Percentiles rank a stretch among this genome's conserved stretches.
phyloP scores from a whole-genome alignment of 2,329 filamentous ascomycete species.

The Aspergillus bombycis region DNA sequence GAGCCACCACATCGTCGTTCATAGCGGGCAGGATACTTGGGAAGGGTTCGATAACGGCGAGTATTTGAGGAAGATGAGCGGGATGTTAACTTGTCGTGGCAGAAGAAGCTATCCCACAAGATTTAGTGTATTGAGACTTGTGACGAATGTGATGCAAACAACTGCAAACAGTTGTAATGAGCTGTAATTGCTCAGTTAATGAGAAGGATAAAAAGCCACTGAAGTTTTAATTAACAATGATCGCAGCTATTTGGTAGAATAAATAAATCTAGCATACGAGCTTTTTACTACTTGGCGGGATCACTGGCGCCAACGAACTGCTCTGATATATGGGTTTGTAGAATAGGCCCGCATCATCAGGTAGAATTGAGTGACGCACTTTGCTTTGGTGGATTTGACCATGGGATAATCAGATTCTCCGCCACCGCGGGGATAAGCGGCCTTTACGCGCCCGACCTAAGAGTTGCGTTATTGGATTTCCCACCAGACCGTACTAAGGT shows the following conservation, averaged over 20 bases:
- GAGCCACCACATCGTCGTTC: constrained; percentile 71
- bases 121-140: constrained; percentile 6
- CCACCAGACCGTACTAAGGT: not conserved
- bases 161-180: constrained; percentile 30
- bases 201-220: not conserved
- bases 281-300: not conserved
- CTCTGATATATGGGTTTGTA: not conserved
- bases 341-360: not conserved
- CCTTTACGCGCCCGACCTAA: not conserved
- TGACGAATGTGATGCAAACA: constrained; percentile 31
- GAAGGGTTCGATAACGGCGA: not conserved
- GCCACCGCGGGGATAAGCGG: constrained; percentile 5
- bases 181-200: constrained; percentile 1
- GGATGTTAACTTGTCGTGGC: constrained; percentile 8
- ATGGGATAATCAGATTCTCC: constrained; percentile 15
- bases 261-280: not conserved
- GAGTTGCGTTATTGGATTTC: not conserved
- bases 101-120: constrained; percentile 4
- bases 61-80: not conserved
- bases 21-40: constrained; percentile 46
- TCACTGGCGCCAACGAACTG: not conserved
- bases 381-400: constrained; percentile 3
- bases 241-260: not conserved
- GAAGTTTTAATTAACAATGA: not conserved
- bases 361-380: constrained; percentile 20